A percentile compares a stretch with the other conserved stretches of the same genome.
These are phyloP conservation scores for Dipteronia dyeriana DNA, from an alignment of 345 rosid species.

Conservation along the genomic window DNA sequence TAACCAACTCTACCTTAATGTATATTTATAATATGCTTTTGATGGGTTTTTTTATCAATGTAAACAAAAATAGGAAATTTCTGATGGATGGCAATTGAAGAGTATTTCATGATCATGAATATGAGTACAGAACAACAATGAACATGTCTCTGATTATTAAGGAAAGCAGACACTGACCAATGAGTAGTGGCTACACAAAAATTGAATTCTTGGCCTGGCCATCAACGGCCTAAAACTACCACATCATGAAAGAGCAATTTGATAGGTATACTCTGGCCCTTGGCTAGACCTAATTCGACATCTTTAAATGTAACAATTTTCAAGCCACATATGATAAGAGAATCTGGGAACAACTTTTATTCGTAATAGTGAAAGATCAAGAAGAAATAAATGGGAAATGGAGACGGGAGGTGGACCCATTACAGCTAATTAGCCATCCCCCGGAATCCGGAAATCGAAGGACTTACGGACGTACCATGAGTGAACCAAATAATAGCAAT, in stretches of 20 bases:
- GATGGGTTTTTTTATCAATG: neutral
- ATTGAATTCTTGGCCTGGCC: neutral
- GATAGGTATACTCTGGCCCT: neutral
- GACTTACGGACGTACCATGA: conserved; percentile 21
- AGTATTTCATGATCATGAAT: neutral
- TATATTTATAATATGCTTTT: neutral
- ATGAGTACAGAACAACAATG: neutral
- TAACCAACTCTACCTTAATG: neutral
- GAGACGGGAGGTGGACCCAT: conserved; percentile 13
- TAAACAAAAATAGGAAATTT: neutral
- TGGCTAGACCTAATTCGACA: neutral
- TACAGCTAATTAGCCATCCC: conserved; percentile 21
- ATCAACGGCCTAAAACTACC: neutral
- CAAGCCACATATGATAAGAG: neutral
- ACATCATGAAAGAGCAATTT: neutral
- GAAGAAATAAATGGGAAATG: neutral
- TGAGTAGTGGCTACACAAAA: neutral
- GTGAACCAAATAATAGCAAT: neutral
- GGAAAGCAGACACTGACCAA: neutral
- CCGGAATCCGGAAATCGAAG: neutral
- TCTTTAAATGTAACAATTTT: neutral
- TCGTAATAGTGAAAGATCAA: neutral
- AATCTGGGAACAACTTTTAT: neutral
- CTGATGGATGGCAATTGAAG: neutral
- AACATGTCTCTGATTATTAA: conserved; percentile 2